These are phyloP conservation scores for Mycena crocata DNA, from an alignment of 768 basidiomycete genomes.

Conservation along the genomic window DNA sequence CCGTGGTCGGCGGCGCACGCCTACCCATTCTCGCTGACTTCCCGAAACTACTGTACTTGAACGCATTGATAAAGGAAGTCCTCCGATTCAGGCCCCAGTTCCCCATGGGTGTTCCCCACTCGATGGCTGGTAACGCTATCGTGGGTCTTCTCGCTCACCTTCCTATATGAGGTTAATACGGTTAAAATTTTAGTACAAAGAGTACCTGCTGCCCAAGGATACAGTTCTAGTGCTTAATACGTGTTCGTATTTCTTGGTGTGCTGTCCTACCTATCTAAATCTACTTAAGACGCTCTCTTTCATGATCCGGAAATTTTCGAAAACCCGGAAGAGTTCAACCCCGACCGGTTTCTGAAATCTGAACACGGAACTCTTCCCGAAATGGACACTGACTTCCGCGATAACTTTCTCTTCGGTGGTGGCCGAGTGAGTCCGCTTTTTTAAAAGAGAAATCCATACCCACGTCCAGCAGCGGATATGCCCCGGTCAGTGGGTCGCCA, in stretches of 20 bases:
- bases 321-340: slow-evolving; percentile 11
- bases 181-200: slow-evolving; percentile 4
- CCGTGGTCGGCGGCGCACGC: neutral
- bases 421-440: neutral
- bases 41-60: neutral
- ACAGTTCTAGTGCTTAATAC: slow-evolving; percentile 3
- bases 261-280: neutral
- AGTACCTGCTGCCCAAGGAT: slow-evolving; percentile 5
- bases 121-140: neutral
- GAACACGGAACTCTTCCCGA: slow-evolving; percentile 11
- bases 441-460: too few species aligned
- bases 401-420: slow-evolving; percentile 8
- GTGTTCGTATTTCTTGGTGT: neutral
- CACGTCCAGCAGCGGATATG: slow-evolving; percentile 26
- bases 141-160: neutral
- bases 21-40: slow-evolving; percentile 2
- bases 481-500: slow-evolving; percentile 13
- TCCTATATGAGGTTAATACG: neutral
- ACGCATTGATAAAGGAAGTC: neutral
- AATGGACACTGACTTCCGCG: slow-evolving; percentile 16
- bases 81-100: slow-evolving; percentile 7
- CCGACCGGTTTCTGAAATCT: slow-evolving; percentile 8
- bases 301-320: slow-evolving; percentile 18
- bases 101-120: slow-evolving; percentile 5
- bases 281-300: neutral